phyloP scores from a whole-genome alignment of 345 rosid genomes.

The Sonneratia alba region DNA sequence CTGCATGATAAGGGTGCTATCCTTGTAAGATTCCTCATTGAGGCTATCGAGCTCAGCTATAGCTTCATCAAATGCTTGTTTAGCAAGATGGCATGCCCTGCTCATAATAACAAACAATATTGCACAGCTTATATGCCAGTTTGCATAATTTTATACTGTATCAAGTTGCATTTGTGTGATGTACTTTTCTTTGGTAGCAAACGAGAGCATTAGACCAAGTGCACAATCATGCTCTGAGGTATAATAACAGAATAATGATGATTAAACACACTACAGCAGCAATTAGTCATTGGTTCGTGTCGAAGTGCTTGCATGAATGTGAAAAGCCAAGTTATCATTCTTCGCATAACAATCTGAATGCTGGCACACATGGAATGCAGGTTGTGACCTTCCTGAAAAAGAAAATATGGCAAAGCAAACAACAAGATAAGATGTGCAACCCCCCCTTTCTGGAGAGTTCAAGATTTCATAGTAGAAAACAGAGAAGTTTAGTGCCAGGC shows the following conservation, averaged over 20 bases:
- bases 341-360: background rate
- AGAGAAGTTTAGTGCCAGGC: slow-evolving; percentile 76
- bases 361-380: background rate
- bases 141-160: no score
- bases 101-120: background rate
- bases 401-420: background rate
- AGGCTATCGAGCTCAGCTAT: slow-evolving; percentile 80
- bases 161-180: background rate
- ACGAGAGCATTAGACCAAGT: background rate
- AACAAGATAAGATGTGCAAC: background rate
- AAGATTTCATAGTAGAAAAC: slow-evolving; percentile 82
- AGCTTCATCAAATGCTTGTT: slow-evolving; percentile 84
- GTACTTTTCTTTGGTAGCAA: background rate
- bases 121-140: background rate
- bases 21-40: slow-evolving; percentile 78
- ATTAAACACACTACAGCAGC: background rate
- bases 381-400: background rate
- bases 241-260: background rate
- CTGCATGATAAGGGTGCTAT: slow-evolving; percentile 83
- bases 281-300: background rate
- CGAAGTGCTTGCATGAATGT: background rate
- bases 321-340: background rate
- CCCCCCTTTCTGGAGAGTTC: slow-evolving; percentile 68
- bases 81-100: slow-evolving; percentile 82
- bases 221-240: background rate